phyloP scores from a whole-genome alignment of 2,329 filamentous ascomycete species.

The Fusarium sp. region DNA sequence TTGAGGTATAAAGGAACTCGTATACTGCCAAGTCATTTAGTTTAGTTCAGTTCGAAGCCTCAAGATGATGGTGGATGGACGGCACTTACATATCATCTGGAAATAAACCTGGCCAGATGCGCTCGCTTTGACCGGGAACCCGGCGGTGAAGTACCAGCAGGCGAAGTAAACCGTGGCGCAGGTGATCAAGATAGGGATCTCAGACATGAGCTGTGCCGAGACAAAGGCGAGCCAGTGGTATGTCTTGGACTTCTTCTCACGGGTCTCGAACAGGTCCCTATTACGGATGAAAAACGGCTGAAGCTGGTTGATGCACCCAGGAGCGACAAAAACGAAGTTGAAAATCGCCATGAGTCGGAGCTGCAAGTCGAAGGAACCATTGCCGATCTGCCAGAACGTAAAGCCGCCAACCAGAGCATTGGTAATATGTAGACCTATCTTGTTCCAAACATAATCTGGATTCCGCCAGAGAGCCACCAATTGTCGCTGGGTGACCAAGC shows the following conservation, averaged over 20 bases:
- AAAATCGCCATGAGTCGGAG: constrained; percentile 67
- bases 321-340: constrained; percentile 42
- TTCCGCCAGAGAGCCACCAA: constrained; percentile 60
- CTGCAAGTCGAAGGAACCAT: constrained; percentile 59
- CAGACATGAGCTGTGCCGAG: constrained; percentile 58
- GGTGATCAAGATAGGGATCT: constrained; percentile 55
- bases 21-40: constrained; percentile 47
- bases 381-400: constrained; percentile 66
- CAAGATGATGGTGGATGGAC: no score
- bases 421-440: constrained; percentile 63
- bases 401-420: constrained; percentile 67
- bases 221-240: constrained; percentile 69
- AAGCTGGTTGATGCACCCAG: constrained; percentile 58
- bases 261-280: constrained; percentile 56
- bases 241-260: constrained; percentile 59
- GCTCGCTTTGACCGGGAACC: constrained; percentile 54
- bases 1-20: constrained; percentile 66
- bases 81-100: background rate
- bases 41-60: no score
- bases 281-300: constrained; percentile 58
- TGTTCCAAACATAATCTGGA: constrained; percentile 71
- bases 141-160: constrained; percentile 67
- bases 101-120: constrained; percentile 59
- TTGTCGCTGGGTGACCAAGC: background rate
- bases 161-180: constrained; percentile 57